Evolutionary conservation across 352 stramenopile species (phyloP).

Genomic region (Nannochloropsis limnetica): DNA sequence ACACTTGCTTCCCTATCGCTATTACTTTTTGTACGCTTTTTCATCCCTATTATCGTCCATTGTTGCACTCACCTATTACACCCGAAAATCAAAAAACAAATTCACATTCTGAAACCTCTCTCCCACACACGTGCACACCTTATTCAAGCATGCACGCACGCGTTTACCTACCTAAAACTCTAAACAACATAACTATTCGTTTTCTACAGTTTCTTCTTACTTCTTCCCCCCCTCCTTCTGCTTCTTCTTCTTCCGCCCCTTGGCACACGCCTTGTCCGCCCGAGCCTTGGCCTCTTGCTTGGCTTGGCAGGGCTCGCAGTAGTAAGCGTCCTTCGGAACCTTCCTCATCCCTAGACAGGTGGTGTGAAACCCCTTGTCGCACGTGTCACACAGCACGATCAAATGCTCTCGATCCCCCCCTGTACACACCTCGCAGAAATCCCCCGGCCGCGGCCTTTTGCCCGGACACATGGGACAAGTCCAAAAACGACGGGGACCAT

Average conservation of each 20-base stretch:
- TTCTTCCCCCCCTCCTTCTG: neutral
- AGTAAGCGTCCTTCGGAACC: neutral
- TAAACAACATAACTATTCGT: too few species aligned
- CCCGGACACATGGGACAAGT: neutral
- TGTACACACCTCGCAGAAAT: slow-evolving; percentile 8
- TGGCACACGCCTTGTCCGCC: neutral
- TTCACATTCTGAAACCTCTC: too few species aligned
- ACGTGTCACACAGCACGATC: slow-evolving; percentile 31
- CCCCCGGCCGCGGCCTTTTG: neutral
- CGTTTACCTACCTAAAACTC: too few species aligned
- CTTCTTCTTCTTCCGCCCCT: too few species aligned
- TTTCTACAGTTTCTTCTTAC: too few species aligned
- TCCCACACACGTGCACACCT: too few species aligned
- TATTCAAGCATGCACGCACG: too few species aligned
- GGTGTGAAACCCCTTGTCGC: slow-evolving; percentile 5
- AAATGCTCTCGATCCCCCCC: slow-evolving; percentile 22
- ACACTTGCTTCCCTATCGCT: neutral
- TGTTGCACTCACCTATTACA: too few species aligned
- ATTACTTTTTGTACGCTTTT: neutral
- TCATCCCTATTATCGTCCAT: too few species aligned
- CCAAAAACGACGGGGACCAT: slow-evolving; percentile 15
- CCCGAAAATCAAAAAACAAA: too few species aligned
- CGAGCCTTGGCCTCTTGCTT: neutral
- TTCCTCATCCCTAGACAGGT: slow-evolving; percentile 14
- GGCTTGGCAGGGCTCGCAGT: neutral